Evolutionary conservation across 495 filamentous ascomycete species (phyloP), one percentile per base, ranked within the genome.

Genomic region (Penicillium goetzii): DNA sequence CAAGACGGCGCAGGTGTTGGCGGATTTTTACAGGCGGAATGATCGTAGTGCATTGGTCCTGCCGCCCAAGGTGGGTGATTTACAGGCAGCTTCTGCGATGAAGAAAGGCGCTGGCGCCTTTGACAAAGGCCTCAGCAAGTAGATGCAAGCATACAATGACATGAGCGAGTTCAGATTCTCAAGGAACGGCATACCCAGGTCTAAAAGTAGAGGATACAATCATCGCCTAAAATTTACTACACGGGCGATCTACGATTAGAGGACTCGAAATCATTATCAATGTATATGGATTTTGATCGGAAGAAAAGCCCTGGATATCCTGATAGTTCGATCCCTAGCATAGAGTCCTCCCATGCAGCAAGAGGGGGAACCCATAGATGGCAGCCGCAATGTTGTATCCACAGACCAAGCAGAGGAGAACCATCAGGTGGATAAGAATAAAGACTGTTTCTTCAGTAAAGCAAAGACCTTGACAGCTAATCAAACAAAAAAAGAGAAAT

Each of bases 1-100:
- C 63, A 96, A 92, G 80, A 93, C 89, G 30, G 95, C 96, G 6
- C 84, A 86, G 66, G 84, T 88, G 28, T 75, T 98, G 56, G 92
- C 89, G 3, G 96, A 98, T 71, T 98, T 99, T 68, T 91, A 93
- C 69, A 89, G 87, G 66, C 79, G 95, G 32, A 98, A 98, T 74
- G 93, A 97, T 75, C 82, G 93, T 54, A 90, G 85, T 66, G 85
- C 89, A 1, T 72, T 98, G 63, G 89, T 97, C 8, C 78, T 98
- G 56, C 95, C 95, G 30, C 92, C 93, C 1, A 99, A 99, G 76
- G 93, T 98, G 17, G 80, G 79, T 3, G 86, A 88, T 68, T 72
- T 88, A 65, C 74, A 88, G 58, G 78, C 78, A 25, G 74, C 72
- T 5, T 69, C 72, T 49, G 80, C 78, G 9, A 81, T 82, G 78